Evolutionary conservation across 192 early-diverging fungal genomes (phyloP).

Genomic region (Backusella morwellensis): DNA sequence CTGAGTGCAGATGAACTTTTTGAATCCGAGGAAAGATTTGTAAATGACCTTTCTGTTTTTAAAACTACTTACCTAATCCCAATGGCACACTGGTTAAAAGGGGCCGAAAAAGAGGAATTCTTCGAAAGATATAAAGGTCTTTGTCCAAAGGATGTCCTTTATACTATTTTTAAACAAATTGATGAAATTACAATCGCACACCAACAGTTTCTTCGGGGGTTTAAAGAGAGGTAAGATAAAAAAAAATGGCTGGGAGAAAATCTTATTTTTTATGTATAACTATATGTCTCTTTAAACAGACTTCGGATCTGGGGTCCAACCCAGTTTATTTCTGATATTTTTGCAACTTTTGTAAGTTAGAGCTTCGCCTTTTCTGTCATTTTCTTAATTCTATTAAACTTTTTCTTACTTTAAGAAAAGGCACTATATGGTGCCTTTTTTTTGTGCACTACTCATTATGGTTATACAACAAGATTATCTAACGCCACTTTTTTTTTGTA

Average conservation of each 20-base stretch:
- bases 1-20: neutral
- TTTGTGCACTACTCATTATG: neutral
- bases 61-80: neutral
- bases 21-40: neutral
- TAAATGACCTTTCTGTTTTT: neutral
- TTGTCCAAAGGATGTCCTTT: neutral
- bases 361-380: neutral
- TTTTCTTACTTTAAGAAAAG: neutral
- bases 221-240: constrained; percentile 8
- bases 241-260: neutral
- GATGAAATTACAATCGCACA: neutral
- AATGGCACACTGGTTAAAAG: neutral
- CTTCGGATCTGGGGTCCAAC: constrained; percentile 10
- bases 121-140: constrained; percentile 1
- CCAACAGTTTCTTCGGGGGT: neutral
- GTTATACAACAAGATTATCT: neutral
- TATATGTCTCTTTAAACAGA: neutral
- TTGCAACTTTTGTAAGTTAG: neutral
- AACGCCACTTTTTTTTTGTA: neutral
- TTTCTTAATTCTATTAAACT: neutral
- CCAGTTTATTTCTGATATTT: constrained; percentile 8
- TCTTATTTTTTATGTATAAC: neutral
- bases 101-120: neutral
- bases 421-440: neutral
- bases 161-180: neutral